These are phyloP conservation scores for Phytopythium vexans DNA, from an alignment of 352 stramenopile species.

Conservation along the genomic window DNA sequence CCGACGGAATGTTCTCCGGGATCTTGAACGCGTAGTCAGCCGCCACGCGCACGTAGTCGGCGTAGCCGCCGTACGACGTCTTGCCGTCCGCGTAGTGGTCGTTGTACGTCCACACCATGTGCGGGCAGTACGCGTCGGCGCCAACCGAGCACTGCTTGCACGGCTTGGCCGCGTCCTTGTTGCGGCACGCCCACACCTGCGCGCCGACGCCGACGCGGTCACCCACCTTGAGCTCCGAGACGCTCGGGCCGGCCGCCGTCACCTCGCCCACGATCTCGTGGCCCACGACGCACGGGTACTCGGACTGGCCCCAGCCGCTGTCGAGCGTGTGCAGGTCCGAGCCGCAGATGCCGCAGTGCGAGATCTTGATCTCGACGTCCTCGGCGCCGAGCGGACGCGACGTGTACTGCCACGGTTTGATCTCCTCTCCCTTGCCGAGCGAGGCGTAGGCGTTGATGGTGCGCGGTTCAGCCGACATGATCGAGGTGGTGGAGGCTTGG, in stretches of 20 bases:
- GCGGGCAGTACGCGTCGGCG: constrained; percentile 59
- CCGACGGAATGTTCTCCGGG: constrained; percentile 58
- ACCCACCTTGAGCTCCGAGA: constrained; percentile 64
- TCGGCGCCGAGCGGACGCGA: constrained; percentile 37
- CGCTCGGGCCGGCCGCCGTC: constrained; percentile 28
- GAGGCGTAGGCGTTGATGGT: constrained; percentile 42
- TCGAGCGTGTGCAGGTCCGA: too few relatives aligned
- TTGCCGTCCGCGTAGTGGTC: constrained; percentile 36
- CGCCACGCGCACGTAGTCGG: constrained; percentile 59
- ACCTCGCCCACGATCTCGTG: too few relatives aligned
- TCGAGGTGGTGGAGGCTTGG: not conserved
- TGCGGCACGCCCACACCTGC: constrained; percentile 61
- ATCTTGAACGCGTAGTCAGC: constrained; percentile 67
- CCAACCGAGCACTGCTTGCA: constrained; percentile 61
- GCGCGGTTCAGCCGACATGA: constrained; percentile 20
- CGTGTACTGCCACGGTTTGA: constrained; percentile 41
- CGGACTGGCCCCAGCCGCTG: too few relatives aligned
- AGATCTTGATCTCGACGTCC: constrained; percentile 63
- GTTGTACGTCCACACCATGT: constrained; percentile 57
- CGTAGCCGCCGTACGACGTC: constrained; percentile 59
- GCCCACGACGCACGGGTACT: too few relatives aligned
- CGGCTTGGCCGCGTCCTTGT: constrained; percentile 39
- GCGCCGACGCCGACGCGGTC: constrained; percentile 78
- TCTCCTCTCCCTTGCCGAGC: constrained; percentile 22
- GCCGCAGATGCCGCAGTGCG: constrained; percentile 58